These are phyloP conservation scores for Delitschia confertaspora DNA, from an alignment of 495 filamentous ascomycete species.

Conservation along the genomic window DNA sequence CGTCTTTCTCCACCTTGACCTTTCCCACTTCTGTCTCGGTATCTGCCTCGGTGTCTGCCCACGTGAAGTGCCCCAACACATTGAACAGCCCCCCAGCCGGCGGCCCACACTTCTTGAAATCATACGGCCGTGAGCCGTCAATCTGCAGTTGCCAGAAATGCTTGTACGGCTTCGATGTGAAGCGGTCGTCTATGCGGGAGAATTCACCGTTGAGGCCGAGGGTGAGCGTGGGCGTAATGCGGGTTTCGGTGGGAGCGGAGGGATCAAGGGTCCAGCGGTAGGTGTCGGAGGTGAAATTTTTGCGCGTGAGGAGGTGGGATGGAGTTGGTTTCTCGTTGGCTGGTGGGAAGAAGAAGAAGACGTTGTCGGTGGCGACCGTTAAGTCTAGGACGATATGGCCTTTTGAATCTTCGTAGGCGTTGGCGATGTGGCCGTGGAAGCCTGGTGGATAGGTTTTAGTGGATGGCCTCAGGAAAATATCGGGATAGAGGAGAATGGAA, in stretches of 20 bases:
- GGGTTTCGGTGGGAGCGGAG: slow-evolving; percentile 33
- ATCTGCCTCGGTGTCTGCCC: no score
- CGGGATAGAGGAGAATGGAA: no score
- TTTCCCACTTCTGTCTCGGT: slow-evolving; percentile 10
- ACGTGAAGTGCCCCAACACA: slow-evolving; percentile 25
- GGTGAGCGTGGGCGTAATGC: slow-evolving; percentile 24
- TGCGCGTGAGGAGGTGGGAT: slow-evolving; percentile 20
- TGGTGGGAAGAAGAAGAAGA: slow-evolving; percentile 31
- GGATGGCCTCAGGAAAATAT: no score
- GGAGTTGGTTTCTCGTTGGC: slow-evolving; percentile 9
- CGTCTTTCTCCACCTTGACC: no score
- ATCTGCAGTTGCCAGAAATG: slow-evolving; percentile 41
- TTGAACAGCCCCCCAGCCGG: slow-evolving; percentile 29
- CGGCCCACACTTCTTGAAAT: slow-evolving; percentile 22
- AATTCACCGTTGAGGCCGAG: slow-evolving; percentile 48
- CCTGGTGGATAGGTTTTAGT: no score
- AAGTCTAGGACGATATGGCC: slow-evolving; percentile 46
- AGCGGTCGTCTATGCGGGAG: slow-evolving; percentile 52
- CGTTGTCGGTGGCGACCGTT: slow-evolving; percentile 37
- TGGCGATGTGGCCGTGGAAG: slow-evolving; percentile 29
- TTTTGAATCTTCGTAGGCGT: slow-evolving; percentile 29
- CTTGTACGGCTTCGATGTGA: slow-evolving; percentile 42
- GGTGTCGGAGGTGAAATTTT: slow-evolving; percentile 40
- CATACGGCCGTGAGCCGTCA: slow-evolving; percentile 19
- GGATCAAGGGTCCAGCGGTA: slow-evolving; percentile 49